These are phyloP conservation scores for Podila horticola DNA, from an alignment of 192 early-diverging fungal species.

Conservation along the genomic window DNA sequence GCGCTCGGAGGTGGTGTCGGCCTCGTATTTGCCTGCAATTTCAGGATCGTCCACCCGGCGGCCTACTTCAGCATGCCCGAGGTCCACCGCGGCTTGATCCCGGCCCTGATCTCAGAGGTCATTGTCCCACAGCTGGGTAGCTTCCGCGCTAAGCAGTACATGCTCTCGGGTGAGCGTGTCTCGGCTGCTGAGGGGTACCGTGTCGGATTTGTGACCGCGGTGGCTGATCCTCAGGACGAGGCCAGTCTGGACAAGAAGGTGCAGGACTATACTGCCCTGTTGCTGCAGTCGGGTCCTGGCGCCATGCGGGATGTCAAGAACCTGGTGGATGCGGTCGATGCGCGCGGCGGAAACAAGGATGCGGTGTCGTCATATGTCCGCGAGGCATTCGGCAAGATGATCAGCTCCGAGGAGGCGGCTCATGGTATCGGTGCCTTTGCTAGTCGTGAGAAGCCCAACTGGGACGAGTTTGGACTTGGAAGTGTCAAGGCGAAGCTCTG, in stretches of 20 bases:
- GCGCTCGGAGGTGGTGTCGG: constrained; percentile 72
- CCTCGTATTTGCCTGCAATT: constrained; percentile 64
- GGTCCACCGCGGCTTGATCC: constrained; percentile 69
- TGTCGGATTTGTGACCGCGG: constrained; percentile 45
- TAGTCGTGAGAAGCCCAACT: constrained; percentile 62
- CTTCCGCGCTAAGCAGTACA: constrained; percentile 63
- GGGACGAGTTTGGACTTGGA: constrained; percentile 55
- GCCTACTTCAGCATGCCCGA: constrained; percentile 68
- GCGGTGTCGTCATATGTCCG: constrained; percentile 41
- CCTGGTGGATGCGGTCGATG: constrained; percentile 53
- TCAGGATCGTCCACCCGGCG: constrained; percentile 55
- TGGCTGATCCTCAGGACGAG: constrained; percentile 26
- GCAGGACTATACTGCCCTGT: constrained; percentile 48
- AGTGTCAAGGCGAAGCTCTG: constrained; percentile 32
- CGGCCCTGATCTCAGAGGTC: constrained; percentile 71
- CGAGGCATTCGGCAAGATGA: constrained; percentile 64
- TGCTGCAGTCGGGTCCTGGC: constrained; percentile 58
- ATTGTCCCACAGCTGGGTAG: constrained; percentile 66
- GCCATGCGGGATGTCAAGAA: constrained; percentile 66
- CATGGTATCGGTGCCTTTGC: constrained; percentile 67
- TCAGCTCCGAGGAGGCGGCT: constrained; percentile 66
- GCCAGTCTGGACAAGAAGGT: constrained; percentile 58
- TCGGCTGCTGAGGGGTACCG: constrained; percentile 49
- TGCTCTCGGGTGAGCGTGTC: constrained; percentile 64
- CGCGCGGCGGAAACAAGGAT: constrained; percentile 26